A percentile compares a stretch with the other conserved stretches of the same genome.
Conservation (phyloP, 805 yeast genomes). For the Aciculoconidium aculeatum region DNA sequence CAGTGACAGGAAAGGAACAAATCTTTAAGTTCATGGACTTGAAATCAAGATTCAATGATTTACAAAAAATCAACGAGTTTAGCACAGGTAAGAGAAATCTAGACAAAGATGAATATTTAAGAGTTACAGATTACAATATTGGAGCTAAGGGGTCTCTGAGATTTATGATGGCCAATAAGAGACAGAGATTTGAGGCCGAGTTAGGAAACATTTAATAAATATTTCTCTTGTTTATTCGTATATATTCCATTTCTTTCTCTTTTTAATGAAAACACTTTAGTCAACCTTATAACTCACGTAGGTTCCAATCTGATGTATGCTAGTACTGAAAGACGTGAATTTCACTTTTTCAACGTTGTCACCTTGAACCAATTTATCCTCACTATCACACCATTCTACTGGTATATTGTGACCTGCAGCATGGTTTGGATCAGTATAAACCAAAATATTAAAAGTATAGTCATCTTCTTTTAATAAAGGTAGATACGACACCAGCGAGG, state of each 20-base stretch:
- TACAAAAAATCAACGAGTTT: constrained; percentile 26
- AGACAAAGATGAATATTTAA: constrained; percentile 42
- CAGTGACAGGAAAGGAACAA: constrained; percentile 38
- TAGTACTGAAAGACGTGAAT: constrained; percentile 63
- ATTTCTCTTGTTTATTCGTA: not conserved
- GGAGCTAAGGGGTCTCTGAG: constrained; percentile 39
- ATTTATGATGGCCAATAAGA: constrained; percentile 47
- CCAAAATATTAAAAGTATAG: constrained; percentile 79
- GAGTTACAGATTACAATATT: constrained; percentile 38
- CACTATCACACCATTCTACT: constrained; percentile 79
- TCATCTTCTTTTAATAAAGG: constrained; percentile 59
- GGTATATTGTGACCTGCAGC: constrained; percentile 51
- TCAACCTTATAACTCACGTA: constrained; percentile 51
- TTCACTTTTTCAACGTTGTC: constrained; percentile 57
- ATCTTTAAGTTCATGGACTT: constrained; percentile 42
- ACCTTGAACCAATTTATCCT: constrained; percentile 49
- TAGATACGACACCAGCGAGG: constrained; percentile 79
- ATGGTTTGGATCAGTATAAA: constrained; percentile 61
- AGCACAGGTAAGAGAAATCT: constrained; percentile 22
- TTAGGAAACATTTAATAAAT: constrained; percentile 8
- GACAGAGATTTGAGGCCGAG: constrained; percentile 41
- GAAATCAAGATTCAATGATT: constrained; percentile 37
- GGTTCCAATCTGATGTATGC: constrained; percentile 65
- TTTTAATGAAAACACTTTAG: not conserved
- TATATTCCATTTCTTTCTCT: too few species aligned